A percentile compares a stretch with the other conserved stretches of the same genome.
Conservation (phyloP, 2,329 filamentous ascomycete species). For the Hymenoscyphus occultus region DNA sequence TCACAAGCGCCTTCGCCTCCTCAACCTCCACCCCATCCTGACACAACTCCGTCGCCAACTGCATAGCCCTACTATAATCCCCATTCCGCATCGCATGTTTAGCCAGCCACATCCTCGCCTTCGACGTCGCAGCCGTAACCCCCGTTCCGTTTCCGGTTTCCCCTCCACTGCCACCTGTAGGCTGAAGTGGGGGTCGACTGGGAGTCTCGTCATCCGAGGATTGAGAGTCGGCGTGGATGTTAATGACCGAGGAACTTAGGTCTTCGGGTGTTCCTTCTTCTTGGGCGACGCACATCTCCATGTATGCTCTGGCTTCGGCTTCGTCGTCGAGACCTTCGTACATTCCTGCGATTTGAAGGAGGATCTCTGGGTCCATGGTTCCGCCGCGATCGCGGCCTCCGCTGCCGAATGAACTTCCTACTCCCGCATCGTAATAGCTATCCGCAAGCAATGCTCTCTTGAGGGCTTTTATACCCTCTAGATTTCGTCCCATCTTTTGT, state of each 20-base stretch:
- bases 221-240: constrained; percentile 55
- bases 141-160: constrained; percentile 61
- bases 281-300: constrained; percentile 93
- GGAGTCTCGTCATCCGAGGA: constrained; percentile 44
- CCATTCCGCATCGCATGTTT: constrained; percentile 71
- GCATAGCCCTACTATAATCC: constrained; percentile 73
- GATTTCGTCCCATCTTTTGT: constrained; percentile 79
- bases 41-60: constrained; percentile 84
- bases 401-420: constrained; percentile 41
- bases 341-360: constrained; percentile 85
- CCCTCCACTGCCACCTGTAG: constrained; percentile 34
- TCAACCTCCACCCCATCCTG: constrained; percentile 96
- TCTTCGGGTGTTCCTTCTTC: constrained; percentile 66
- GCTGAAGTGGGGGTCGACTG: constrained; percentile 15
- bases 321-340: constrained; percentile 78
- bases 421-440: constrained; percentile 72
- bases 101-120: constrained; percentile 91
- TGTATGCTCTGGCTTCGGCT: constrained; percentile 83
- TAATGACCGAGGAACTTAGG: constrained; percentile 41
- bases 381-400: constrained; percentile 48
- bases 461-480: constrained; percentile 91
- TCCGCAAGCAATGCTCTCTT: constrained; percentile 89
- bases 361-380: constrained; percentile 80
- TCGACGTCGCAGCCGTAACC: constrained; percentile 87
- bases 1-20: constrained; percentile 88